Evolutionary conservation across 208 protist species (phyloP).

Genomic region (Sergeia podlipaevii): DNA sequence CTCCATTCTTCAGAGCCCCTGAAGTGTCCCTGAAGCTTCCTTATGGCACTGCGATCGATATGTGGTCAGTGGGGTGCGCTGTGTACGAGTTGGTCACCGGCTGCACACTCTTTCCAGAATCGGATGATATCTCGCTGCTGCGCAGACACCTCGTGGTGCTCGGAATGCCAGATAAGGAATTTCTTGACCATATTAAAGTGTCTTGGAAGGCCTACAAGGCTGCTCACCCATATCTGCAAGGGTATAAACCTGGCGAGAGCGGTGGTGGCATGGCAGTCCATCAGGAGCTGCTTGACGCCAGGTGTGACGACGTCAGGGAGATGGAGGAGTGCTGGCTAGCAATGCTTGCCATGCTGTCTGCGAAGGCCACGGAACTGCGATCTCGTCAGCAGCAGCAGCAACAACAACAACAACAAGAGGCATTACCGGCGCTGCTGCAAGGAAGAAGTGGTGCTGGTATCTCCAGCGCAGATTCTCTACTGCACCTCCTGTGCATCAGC

Average conservation of each 20-base stretch:
- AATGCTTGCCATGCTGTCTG: constrained; percentile 5
- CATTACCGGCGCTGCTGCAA: too few species aligned
- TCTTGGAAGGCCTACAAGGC: constrained; percentile 33
- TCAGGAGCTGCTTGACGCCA: neutral
- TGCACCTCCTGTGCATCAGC: too few species aligned
- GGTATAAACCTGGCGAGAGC: too few species aligned
- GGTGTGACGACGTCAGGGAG: neutral
- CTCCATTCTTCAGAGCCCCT: constrained; percentile 94
- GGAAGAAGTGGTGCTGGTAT: too few species aligned
- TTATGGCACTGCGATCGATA: constrained; percentile 62
- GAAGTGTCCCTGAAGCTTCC: constrained; percentile 89
- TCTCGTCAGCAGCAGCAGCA: neutral
- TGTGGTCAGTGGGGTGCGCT: constrained; percentile 63
- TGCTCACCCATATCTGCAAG: neutral
- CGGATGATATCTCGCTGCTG: constrained; percentile 34
- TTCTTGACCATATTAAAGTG: constrained; percentile 30
- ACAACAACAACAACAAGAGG: constrained; percentile 11
- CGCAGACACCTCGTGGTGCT: constrained; percentile 20
- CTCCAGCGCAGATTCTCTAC: too few species aligned
- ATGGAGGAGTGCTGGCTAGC: constrained; percentile 11
- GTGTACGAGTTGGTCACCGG: constrained; percentile 51
- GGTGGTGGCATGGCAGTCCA: neutral
- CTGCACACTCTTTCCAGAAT: constrained; percentile 37
- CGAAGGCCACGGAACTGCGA: constrained; percentile 1
- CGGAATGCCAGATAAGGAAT: constrained; percentile 44